Conservation (phyloP, 1,284 basidiomycete genomes). For the Golubevia pallescens region DNA sequence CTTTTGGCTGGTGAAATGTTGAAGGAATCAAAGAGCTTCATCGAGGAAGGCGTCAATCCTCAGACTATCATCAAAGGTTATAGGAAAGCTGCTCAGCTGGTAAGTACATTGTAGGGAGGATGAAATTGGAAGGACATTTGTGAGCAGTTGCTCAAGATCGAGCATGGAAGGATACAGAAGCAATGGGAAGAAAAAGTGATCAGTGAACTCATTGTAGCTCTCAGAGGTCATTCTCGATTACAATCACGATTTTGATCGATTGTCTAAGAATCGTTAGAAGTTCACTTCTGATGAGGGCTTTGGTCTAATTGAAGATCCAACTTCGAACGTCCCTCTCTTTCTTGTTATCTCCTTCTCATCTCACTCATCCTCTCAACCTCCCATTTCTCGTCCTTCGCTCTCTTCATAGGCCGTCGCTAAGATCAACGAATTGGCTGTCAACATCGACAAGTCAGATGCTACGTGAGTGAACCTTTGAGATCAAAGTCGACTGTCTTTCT, state of each 20-base stretch:
- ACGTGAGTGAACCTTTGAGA: conserved; percentile 70
- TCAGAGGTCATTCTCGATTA: too few relatives aligned
- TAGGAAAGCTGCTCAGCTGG: conserved; percentile 83
- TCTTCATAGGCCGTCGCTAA: conserved; percentile 87
- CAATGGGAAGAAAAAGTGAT: too few relatives aligned
- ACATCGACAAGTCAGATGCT: conserved; percentile 86
- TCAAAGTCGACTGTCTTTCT: too few relatives aligned
- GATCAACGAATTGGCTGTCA: conserved; percentile 87
- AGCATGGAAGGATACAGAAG: too few relatives aligned
- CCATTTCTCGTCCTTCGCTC: conserved; percentile 1
- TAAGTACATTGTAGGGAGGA: conserved; percentile 64
- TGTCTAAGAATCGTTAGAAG: too few relatives aligned
- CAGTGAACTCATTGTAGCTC: too few relatives aligned
- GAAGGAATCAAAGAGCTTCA: conserved; percentile 87
- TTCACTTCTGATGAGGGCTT: too few relatives aligned
- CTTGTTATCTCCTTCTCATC: background rate
- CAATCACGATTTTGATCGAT: too few relatives aligned
- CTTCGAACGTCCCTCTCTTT: background rate
- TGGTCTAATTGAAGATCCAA: too few relatives aligned
- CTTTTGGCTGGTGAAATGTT: conserved; percentile 91
- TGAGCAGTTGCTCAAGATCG: too few relatives aligned
- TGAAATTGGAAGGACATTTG: too few relatives aligned
- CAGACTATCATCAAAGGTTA: conserved; percentile 98
- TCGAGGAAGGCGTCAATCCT: conserved; percentile 96
- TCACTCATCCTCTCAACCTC: background rate